Base-by-base conservation (phyloP, 805 yeast species). In the Saccharomyces eubayanus region DNA sequence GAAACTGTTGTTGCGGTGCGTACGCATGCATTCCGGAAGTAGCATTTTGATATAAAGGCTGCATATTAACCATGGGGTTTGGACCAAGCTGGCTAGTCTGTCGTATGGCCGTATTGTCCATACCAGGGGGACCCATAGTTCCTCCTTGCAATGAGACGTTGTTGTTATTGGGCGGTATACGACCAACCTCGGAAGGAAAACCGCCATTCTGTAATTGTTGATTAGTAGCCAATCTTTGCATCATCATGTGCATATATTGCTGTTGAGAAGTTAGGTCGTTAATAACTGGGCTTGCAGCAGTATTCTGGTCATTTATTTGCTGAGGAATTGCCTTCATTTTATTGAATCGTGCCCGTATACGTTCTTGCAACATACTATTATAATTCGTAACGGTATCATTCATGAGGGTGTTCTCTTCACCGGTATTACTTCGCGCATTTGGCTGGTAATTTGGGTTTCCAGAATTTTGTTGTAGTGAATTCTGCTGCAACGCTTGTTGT, bases 241-340 rank as follows among this genome's bases (percentile, higher is more conserved):
- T 53, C 56, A 53, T 53, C 53, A 51, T 53, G 16, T 47, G 46
- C 53, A 53, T 21, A 45, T 53, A 48, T 9, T 31, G 46, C 20
- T 51, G 49, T 21, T 51, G 51, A 20, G 36, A 47, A 31, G 40
- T 28, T 12, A 46, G 10, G 31, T 43, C 28, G n/a, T 16, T 36
- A 3, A 36, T 3, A 36, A 36, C 43, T 16, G 43, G 43, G 9
- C 16, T 36, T 16, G 24, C 24, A 11, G 16, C 24, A 6, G 12
- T 10, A 16, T 21, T 36, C 10, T 36, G 43, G 8, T 11, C 24
- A 16, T 36, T 36, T 16, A 36, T 36, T 36, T 36, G 43, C 16
- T 36, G 43, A 36, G 43, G 43, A 36, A 36, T 36, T 36, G 43
- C 9, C 6, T 36, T 36, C 43, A 36, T 36, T 16, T 36, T 36